Conservation (phyloP, 2,329 filamentous ascomycete genomes). For the Meredithiella fracta region DNA sequence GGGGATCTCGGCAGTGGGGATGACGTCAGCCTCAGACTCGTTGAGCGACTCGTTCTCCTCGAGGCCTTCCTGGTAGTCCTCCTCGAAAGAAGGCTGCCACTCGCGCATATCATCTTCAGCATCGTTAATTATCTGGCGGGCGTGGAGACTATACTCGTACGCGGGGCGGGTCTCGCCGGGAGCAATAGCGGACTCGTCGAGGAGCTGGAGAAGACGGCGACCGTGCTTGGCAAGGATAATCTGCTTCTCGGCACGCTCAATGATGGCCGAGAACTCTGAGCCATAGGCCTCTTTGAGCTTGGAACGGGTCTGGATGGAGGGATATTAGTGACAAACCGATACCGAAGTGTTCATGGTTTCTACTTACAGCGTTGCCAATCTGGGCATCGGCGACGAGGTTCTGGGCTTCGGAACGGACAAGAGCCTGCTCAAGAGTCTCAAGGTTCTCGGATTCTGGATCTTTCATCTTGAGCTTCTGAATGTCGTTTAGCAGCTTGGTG, state of each 20-base stretch:
- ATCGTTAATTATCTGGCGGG: constrained; percentile 76
- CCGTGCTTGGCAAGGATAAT: constrained; percentile 85
- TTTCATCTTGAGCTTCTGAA: constrained; percentile 78
- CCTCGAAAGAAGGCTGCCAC: constrained; percentile 37
- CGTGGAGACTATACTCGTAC: constrained; percentile 50
- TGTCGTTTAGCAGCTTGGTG: constrained; percentile 79
- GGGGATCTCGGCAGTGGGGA: not conserved
- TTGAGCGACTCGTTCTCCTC: not conserved
- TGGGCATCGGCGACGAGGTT: constrained; percentile 93
- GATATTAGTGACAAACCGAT: not conserved
- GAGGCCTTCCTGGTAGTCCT: constrained; percentile 8
- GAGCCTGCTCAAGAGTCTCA: constrained; percentile 81
- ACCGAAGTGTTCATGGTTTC: too few relatives aligned
- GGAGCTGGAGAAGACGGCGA: constrained; percentile 62
- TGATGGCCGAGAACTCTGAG: constrained; percentile 71
- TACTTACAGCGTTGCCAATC: constrained; percentile 74
- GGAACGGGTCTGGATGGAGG: constrained; percentile 56
- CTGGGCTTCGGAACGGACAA: constrained; percentile 89
- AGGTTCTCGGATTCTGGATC: constrained; percentile 73
- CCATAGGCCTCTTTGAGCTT: constrained; percentile 94
- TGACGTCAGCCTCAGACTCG: not conserved
- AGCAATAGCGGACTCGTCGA: constrained; percentile 80
- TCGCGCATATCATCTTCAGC: constrained; percentile 73
- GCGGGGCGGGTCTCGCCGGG: constrained; percentile 62
- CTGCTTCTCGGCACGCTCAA: constrained; percentile 95